These are phyloP conservation scores for Erythrobasidium yunnanense DNA, from an alignment of 768 basidiomycete species.

Conservation along the genomic window DNA sequence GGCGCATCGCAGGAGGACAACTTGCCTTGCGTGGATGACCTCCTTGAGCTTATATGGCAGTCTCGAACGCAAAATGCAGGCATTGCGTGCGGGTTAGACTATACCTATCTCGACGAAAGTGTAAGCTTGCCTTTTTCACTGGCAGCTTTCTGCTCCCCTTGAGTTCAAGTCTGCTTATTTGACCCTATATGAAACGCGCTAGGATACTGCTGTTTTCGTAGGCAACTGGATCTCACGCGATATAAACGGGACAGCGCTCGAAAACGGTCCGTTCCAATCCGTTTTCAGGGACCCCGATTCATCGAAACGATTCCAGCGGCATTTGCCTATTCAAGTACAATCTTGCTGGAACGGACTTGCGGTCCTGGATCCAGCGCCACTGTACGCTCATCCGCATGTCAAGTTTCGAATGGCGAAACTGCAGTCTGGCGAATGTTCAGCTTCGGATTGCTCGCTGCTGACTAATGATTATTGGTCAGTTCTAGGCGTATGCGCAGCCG, in stretches of 20 bases:
- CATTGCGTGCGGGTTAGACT: conserved; percentile 94
- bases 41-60: conserved; percentile 97
- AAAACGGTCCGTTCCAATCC: conserved; percentile 90
- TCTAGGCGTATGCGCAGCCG: no score
- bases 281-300: conserved; percentile 79
- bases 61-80: conserved; percentile 84
- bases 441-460: conserved; percentile 87
- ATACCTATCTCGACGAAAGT: conserved; percentile 97
- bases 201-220: conserved; percentile 4
- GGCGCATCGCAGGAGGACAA: conserved; percentile 62
- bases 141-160: no score
- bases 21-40: conserved; percentile 90
- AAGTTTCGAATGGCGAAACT: conserved; percentile 91
- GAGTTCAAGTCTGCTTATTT: no score
- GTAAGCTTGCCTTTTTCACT: conserved; percentile 45
- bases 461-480: conserved; percentile 99
- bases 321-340: conserved; percentile 91
- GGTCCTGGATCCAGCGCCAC: conserved; percentile 84
- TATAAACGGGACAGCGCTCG: conserved; percentile 94
- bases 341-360: conserved; percentile 99
- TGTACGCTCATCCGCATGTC: conserved; percentile 82
- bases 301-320: conserved; percentile 69
- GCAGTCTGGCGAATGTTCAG: conserved; percentile 79
- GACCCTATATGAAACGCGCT: conserved; percentile 42
- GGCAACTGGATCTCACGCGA: conserved; percentile 92